Percentiles rank a stretch among this genome's conserved stretches.
Conservation (phyloP, 139 green algal species). For the Pleodorina starrii region DNA sequence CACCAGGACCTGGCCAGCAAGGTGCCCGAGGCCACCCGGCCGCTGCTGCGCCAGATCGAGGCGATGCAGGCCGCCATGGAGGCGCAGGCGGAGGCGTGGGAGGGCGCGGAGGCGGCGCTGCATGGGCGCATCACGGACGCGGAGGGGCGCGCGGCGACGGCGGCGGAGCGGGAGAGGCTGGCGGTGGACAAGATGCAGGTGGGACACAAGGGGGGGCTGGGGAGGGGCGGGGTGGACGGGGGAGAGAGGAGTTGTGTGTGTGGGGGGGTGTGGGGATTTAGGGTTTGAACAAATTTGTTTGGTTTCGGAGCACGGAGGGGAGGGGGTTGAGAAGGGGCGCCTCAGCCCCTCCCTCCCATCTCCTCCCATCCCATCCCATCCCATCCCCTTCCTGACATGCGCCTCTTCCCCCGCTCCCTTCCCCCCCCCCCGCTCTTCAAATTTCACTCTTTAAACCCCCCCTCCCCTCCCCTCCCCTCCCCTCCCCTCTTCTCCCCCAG, state of each 20-base stretch:
- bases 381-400: too few relatives aligned
- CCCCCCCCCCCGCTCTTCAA: too few relatives aligned
- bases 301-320: too few relatives aligned
- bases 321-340: too few relatives aligned
- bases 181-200: constrained; percentile 58
- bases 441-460: too few relatives aligned
- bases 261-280: too few relatives aligned
- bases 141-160: constrained; percentile 69
- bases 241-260: not conserved
- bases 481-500: constrained; percentile 29
- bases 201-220: not conserved
- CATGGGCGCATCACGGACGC: constrained; percentile 62
- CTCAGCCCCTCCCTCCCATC: too few relatives aligned
- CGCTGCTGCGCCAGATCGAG: constrained; percentile 95
- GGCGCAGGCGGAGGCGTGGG: constrained; percentile 75
- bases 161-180: constrained; percentile 60
- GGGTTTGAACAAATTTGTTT: too few relatives aligned
- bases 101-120: constrained; percentile 79
- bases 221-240: not conserved
- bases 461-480: not conserved
- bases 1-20: constrained; percentile 90
- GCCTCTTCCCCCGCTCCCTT: too few relatives aligned
- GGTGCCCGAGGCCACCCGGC: constrained; percentile 92
- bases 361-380: too few relatives aligned
- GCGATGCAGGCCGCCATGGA: constrained; percentile 78